Conservation (phyloP, 768 basidiomycete genomes). For the Boletales sp. region DNA sequence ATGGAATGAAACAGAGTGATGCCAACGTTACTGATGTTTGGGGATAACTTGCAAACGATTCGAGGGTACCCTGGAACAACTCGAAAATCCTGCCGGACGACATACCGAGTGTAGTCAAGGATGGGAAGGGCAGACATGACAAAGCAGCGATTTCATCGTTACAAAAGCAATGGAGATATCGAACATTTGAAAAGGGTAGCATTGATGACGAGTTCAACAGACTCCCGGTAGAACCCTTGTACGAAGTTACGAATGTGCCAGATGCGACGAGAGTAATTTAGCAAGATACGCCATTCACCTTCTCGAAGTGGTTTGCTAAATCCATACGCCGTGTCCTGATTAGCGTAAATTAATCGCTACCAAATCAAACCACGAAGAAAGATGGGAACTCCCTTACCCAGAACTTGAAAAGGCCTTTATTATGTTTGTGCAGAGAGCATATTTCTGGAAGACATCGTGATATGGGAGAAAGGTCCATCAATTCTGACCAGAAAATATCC, state of each 20-base stretch:
- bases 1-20: background rate
- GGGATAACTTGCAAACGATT: background rate
- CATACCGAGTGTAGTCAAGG: background rate
- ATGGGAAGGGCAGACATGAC: background rate
- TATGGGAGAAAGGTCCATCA: background rate
- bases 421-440: background rate
- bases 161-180: background rate
- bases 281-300: slow-evolving; percentile 5
- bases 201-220: background rate
- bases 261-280: slow-evolving; percentile 1
- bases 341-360: background rate
- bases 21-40: background rate
- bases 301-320: background rate
- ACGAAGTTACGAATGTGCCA: background rate
- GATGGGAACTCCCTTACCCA: background rate
- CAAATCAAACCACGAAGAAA: background rate
- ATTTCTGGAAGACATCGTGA: background rate
- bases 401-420: background rate
- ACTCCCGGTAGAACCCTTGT: background rate
- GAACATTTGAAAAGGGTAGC: slow-evolving; percentile 4
- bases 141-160: background rate
- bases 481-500: background rate
- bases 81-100: background rate
- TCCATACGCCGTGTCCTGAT: too few relatives aligned
- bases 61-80: background rate